Percentiles rank a stretch among this genome's conserved stretches.
Conservation (phyloP, 768 basidiomycete species). For the Hemileccinum rubropunctum region DNA sequence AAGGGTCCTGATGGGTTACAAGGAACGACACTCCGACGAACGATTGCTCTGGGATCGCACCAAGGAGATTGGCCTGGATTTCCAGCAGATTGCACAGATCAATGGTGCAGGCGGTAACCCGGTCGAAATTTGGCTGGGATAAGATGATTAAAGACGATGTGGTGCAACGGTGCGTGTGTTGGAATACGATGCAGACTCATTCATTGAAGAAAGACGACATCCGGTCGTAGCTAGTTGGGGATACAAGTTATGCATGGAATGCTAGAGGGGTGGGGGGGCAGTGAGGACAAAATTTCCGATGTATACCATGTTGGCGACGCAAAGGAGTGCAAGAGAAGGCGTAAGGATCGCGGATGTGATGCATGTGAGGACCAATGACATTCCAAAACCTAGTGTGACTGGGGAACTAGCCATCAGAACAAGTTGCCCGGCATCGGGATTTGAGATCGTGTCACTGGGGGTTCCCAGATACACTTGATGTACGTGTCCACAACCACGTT, state of each 20-base stretch:
- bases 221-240: no score
- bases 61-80: constrained; percentile 47
- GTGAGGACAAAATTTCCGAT: no score
- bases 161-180: background rate
- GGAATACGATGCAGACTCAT: no score
- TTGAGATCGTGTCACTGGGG: no score
- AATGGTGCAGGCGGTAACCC: constrained; percentile 60
- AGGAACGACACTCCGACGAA: constrained; percentile 79
- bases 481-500: no score
- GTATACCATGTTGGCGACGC: constrained; percentile 60
- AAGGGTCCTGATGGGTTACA: constrained; percentile 74
- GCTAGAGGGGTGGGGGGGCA: no score
- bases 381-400: constrained; percentile 50
- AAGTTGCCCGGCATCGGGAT: no score
- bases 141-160: constrained; percentile 17
- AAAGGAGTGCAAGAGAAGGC: constrained; percentile 12
- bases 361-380: constrained; percentile 62
- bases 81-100: constrained; percentile 54
- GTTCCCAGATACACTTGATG: no score
- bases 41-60: constrained; percentile 69
- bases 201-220: no score
- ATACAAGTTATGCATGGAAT: no score
- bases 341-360: no score
- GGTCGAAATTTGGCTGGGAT: constrained; percentile 71
- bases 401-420: constrained; percentile 3